These are phyloP conservation scores for Dendrobium nobile DNA, from an alignment of 106 monocot genomes.

Conservation along the genomic window DNA sequence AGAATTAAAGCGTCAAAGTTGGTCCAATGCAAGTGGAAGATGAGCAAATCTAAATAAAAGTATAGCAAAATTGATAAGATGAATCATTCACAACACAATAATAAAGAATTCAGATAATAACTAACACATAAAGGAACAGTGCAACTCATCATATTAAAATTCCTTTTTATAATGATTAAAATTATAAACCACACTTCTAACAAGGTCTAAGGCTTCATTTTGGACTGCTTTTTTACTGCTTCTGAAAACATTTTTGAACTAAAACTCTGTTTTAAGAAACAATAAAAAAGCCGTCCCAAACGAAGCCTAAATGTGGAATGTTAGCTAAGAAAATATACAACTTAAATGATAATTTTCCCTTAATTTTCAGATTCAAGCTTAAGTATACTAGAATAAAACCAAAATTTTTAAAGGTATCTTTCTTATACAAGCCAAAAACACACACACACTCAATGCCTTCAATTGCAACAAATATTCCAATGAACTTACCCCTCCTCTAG, in stretches of 20 bases:
- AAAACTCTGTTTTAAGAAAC: too few species aligned
- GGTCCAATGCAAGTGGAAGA: background rate
- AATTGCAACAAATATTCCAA: background rate
- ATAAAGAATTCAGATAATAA: too few species aligned
- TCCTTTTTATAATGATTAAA: too few species aligned
- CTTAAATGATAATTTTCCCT: background rate
- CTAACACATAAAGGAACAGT: too few species aligned
- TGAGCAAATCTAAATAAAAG: background rate
- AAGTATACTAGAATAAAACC: background rate
- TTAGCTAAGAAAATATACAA: too few species aligned
- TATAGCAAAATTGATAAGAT: background rate
- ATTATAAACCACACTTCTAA: too few species aligned
- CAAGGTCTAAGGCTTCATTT: too few species aligned
- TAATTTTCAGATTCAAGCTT: background rate
- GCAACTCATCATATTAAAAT: too few species aligned
- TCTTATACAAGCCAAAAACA: background rate
- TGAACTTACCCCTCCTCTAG: slow-evolving; percentile 76
- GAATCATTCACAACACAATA: background rate
- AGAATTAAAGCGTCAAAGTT: background rate
- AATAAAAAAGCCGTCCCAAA: too few species aligned
- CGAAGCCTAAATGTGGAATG: too few species aligned
- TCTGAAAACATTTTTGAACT: too few species aligned
- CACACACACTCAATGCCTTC: background rate
- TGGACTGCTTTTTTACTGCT: too few species aligned
- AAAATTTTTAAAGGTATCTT: background rate